Evolutionary conservation across 2,329 filamentous ascomycete species (phyloP).

Genomic region (Aspergillus sp.): DNA sequence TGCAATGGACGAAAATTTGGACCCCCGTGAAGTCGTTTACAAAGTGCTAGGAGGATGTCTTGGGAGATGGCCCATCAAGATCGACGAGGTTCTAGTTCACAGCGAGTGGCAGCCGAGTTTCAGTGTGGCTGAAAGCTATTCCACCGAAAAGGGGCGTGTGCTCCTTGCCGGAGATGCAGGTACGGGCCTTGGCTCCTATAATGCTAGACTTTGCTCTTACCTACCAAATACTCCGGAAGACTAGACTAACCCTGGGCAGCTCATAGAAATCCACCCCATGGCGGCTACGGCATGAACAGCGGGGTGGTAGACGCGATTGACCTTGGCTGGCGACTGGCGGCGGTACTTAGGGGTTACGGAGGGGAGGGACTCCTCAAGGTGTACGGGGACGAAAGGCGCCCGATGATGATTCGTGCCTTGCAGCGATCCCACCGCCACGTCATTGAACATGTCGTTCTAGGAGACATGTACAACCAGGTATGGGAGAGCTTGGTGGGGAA

Average conservation of each 20-base stretch:
- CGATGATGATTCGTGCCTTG: conserved; percentile 31
- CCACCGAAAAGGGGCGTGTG: conserved; percentile 22
- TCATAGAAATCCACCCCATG: conserved; percentile 39
- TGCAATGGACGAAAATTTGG: conserved; percentile 22
- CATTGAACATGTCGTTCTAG: conserved; percentile 13
- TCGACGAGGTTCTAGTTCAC: conserved; percentile 40
- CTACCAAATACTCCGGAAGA: background rate
- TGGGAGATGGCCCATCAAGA: conserved; percentile 30
- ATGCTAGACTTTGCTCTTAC: too few relatives aligned
- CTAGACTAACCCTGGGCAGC: conserved; percentile 23
- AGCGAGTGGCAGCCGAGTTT: conserved; percentile 36
- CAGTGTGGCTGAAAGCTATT: conserved; percentile 32
- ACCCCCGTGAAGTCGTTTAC: conserved; percentile 30
- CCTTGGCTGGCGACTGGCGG: conserved; percentile 41
- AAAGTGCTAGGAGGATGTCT: conserved; percentile 26
- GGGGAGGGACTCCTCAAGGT: conserved; percentile 28
- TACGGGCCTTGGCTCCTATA: background rate
- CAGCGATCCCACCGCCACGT: conserved; percentile 26
- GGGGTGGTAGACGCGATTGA: conserved; percentile 42
- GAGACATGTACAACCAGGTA: background rate
- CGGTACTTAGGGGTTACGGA: conserved; percentile 31
- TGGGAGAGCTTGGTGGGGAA: background rate
- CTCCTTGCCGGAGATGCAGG: conserved; percentile 38
- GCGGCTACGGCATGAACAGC: conserved; percentile 46
- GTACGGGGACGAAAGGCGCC: conserved; percentile 36